Percentiles rank a stretch among this genome's conserved stretches.
These are phyloP conservation scores for Candida anglica DNA, from an alignment of 805 yeast genomes.

Conservation along the genomic window DNA sequence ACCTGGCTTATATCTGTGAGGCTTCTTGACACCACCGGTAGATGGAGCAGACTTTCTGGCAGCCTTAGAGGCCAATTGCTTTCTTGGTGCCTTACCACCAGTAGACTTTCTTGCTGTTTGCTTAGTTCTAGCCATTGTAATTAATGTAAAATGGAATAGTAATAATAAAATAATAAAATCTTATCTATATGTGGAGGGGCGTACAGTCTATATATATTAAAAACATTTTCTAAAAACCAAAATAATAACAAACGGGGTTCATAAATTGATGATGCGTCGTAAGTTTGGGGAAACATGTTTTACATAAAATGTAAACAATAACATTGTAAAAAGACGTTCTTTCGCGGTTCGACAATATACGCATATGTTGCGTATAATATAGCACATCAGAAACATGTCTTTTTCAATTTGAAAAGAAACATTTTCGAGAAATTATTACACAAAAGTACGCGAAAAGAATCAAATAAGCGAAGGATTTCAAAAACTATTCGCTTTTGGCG, in stretches of 20 bases:
- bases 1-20: constrained; percentile 52
- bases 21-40: constrained; percentile 49
- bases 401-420: constrained; percentile 1
- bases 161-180: constrained; percentile 3
- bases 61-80: constrained; percentile 49
- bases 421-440: not conserved
- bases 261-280: no score
- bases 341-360: constrained; percentile 3
- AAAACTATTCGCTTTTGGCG: constrained; percentile 1
- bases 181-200: no score
- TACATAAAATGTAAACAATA: not conserved
- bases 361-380: constrained; percentile 1
- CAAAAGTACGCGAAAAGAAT: not conserved
- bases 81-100: constrained; percentile 52
- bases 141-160: constrained; percentile 2
- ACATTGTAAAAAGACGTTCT: not conserved
- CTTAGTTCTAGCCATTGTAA: constrained; percentile 45
- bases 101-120: constrained; percentile 50
- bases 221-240: no score
- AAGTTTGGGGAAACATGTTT: no score
- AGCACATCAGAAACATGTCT: constrained; percentile 1
- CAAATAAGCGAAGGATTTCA: no score
- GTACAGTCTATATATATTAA: no score
- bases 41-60: constrained; percentile 50
- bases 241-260: not conserved